Evolutionary conservation across 179 eudicot species (phyloP).

Genomic region (Beta macrorhiza): DNA sequence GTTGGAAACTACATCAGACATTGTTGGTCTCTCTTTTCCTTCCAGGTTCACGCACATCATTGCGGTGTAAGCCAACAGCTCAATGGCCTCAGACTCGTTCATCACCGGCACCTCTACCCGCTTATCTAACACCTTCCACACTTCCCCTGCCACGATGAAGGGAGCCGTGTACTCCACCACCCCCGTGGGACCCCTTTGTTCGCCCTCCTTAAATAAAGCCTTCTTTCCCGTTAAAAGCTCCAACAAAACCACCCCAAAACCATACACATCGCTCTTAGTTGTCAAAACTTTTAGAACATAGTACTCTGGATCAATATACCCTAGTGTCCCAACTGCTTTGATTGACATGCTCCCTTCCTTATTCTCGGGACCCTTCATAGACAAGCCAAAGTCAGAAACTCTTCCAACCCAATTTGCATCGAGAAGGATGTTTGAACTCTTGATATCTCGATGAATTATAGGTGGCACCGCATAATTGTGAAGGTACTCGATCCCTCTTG

Average conservation of each 20-base stretch:
- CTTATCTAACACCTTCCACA: slow-evolving; percentile 49
- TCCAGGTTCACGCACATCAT: slow-evolving; percentile 57
- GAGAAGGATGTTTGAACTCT: slow-evolving; percentile 55
- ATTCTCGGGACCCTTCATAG: slow-evolving; percentile 40
- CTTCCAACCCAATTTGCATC: slow-evolving; percentile 56
- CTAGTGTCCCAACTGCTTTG: slow-evolving; percentile 51
- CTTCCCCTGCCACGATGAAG: slow-evolving; percentile 44
- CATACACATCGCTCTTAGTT: slow-evolving; percentile 62
- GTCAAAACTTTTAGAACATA: slow-evolving; percentile 49
- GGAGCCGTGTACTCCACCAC: slow-evolving; percentile 54
- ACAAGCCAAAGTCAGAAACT: slow-evolving; percentile 61
- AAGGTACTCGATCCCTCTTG: slow-evolving; percentile 66
- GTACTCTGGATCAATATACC: slow-evolving; percentile 60
- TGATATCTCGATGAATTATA: slow-evolving; percentile 63
- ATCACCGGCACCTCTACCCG: slow-evolving; percentile 42
- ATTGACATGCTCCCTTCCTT: slow-evolving; percentile 41
- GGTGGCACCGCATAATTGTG: slow-evolving; percentile 69
- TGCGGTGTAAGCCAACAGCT: slow-evolving; percentile 51
- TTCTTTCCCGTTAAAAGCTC: slow-evolving; percentile 60
- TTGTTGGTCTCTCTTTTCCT: slow-evolving; percentile 54
- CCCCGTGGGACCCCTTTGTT: slow-evolving; percentile 39
- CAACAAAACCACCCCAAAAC: slow-evolving; percentile 56
- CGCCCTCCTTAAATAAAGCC: slow-evolving; percentile 46
- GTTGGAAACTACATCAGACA: slow-evolving; percentile 55
- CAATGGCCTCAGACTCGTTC: slow-evolving; percentile 58